phyloP scores from a whole-genome alignment of 2,329 filamentous ascomycete genomes.

The Neurospora crassa region DNA sequence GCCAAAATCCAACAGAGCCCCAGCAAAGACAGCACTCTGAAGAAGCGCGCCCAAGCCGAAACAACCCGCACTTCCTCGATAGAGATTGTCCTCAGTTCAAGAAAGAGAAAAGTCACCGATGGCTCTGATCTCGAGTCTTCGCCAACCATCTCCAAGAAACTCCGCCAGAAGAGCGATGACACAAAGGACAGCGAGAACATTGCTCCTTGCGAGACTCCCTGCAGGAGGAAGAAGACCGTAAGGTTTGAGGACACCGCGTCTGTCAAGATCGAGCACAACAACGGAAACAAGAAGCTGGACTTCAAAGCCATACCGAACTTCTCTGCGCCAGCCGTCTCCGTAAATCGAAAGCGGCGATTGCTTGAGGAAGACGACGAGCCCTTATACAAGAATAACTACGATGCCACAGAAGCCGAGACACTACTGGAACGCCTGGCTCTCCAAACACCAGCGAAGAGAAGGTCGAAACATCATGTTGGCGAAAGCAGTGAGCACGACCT shows the following conservation, averaged over 20 bases:
- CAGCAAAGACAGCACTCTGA: slow-evolving; percentile 16
- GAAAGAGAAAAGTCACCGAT: slow-evolving; percentile 31
- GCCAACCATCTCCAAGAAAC: slow-evolving; percentile 11
- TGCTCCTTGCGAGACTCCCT: slow-evolving; percentile 4
- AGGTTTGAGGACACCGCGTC: slow-evolving; percentile 12
- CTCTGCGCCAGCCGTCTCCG: slow-evolving; percentile 19
- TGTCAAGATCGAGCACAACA: not conserved
- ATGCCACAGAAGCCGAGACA: slow-evolving; percentile 22
- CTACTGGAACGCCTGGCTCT: slow-evolving; percentile 33
- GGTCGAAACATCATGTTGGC: slow-evolving; percentile 29
- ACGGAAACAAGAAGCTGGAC: not conserved
- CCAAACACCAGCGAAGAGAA: slow-evolving; percentile 24
- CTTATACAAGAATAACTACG: slow-evolving; percentile 6
- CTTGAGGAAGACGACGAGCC: slow-evolving; percentile 9
- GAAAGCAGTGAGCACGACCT: slow-evolving; percentile 27
- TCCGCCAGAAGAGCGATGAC: slow-evolving; percentile 16
- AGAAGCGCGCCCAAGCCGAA: slow-evolving; percentile 24
- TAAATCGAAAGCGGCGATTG: slow-evolving; percentile 18
- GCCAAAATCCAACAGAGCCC: slow-evolving; percentile 29
- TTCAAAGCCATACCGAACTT: slow-evolving; percentile 4
- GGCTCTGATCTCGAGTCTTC: slow-evolving; percentile 16
- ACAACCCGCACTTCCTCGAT: slow-evolving; percentile 22
- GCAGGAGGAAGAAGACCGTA: slow-evolving; percentile 18
- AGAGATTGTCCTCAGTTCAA: slow-evolving; percentile 22
- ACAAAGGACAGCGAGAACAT: slow-evolving; percentile 12